These are phyloP conservation scores for Schwanniomyces sp. DNA, from an alignment of 805 yeast species.

Conservation along the genomic window DNA sequence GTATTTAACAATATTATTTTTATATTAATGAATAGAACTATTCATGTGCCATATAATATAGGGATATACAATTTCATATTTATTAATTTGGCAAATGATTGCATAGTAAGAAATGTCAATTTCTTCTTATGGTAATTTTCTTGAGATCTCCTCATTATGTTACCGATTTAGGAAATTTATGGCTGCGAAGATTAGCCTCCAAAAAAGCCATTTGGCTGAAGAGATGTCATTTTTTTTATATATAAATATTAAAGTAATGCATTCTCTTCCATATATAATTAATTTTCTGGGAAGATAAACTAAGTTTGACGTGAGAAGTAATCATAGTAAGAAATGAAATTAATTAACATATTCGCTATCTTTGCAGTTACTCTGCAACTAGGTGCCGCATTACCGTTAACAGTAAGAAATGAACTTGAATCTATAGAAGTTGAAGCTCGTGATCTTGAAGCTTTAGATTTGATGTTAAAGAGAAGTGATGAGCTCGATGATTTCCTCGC, in stretches of 20 bases:
- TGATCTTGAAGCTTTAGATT: background rate
- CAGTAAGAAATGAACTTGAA: background rate
- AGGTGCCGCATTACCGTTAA: background rate
- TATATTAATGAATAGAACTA: too few relatives aligned
- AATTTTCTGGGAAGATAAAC: too few relatives aligned
- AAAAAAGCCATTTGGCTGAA: background rate
- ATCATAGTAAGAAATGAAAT: background rate
- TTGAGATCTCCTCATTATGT: background rate
- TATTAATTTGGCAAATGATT: background rate
- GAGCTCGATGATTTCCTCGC: background rate
- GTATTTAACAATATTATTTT: too few relatives aligned
- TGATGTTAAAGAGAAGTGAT: background rate
- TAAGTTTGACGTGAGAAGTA: too few relatives aligned
- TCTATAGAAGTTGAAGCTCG: background rate
- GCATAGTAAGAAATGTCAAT: background rate
- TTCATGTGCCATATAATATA: too few relatives aligned
- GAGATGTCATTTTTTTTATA: background rate
- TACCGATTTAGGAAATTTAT: background rate
- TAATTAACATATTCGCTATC: background rate
- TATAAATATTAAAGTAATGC: background rate
- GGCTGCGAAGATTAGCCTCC: background rate
- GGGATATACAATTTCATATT: background rate
- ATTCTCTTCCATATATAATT: background rate
- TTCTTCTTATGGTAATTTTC: background rate
- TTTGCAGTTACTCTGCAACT: background rate